A percentile compares a stretch with the other conserved stretches of the same genome.
Conservation (phyloP, 2,329 filamentous ascomycete species). For the Drechmeria coniospora region DNA sequence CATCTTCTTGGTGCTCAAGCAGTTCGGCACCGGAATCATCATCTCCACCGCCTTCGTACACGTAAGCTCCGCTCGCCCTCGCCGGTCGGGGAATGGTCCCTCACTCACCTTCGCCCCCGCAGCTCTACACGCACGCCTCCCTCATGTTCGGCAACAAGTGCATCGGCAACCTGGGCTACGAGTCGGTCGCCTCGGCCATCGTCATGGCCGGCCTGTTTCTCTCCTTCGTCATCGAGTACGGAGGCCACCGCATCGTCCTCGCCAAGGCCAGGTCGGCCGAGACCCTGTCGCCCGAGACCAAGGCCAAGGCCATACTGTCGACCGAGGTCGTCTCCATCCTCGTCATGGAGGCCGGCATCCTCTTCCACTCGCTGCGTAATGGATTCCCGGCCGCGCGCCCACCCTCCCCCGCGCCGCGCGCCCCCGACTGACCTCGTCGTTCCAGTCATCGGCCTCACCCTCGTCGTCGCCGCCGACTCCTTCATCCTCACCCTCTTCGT, state of each 20-base stretch:
- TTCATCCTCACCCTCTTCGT: slow-evolving; percentile 42
- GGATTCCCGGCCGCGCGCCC: slow-evolving; percentile 11
- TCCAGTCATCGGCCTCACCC: slow-evolving; percentile 45
- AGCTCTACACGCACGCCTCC: slow-evolving; percentile 58
- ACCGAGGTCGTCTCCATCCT: slow-evolving; percentile 44
- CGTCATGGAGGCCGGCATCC: slow-evolving; percentile 57
- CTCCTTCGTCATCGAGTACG: slow-evolving; percentile 56
- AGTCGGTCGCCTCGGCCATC: slow-evolving; percentile 53
- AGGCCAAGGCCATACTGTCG: slow-evolving; percentile 12
- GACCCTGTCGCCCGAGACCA: slow-evolving; percentile 10
- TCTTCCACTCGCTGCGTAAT: slow-evolving; percentile 59
- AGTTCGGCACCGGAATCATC: slow-evolving; percentile 60
- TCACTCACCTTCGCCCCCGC: slow-evolving; percentile 1
- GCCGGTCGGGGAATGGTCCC: not conserved
- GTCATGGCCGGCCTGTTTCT: slow-evolving; percentile 61
- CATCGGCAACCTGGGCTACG: slow-evolving; percentile 49
- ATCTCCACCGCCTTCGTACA: slow-evolving; percentile 58
- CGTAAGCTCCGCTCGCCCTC: slow-evolving; percentile 21
- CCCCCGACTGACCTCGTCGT: not conserved
- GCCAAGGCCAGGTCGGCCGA: slow-evolving; percentile 15
- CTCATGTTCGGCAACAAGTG: slow-evolving; percentile 62
- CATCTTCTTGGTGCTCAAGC: slow-evolving; percentile 50
- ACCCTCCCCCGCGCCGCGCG: not conserved
- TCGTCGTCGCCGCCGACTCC: slow-evolving; percentile 42
- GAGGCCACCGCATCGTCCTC: slow-evolving; percentile 42